These are phyloP conservation scores for Paspalum notatum DNA, from an alignment of 176 grass and related monocot species.

Conservation along the genomic window DNA sequence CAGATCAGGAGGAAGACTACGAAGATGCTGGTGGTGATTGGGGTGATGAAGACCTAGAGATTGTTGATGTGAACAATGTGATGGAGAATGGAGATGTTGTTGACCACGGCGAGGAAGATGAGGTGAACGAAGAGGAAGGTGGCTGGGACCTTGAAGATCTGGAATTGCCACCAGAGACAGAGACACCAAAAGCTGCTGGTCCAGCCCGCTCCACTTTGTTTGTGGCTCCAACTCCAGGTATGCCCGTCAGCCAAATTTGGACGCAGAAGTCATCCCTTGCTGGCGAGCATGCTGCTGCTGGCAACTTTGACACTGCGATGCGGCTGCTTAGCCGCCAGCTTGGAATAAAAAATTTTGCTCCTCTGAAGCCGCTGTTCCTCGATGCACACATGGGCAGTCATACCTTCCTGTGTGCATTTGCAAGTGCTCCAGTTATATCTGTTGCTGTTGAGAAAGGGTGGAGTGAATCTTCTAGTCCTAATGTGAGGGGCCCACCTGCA, in stretches of 20 bases:
- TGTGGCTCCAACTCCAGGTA: slow-evolving; percentile 68
- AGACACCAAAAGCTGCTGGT: slow-evolving; percentile 59
- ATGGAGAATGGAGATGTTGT: slow-evolving; percentile 64
- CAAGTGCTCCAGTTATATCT: slow-evolving; percentile 56
- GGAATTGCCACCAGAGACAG: slow-evolving; percentile 68
- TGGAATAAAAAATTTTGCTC: slow-evolving; percentile 83
- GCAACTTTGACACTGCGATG: slow-evolving; percentile 91
- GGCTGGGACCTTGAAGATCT: slow-evolving; percentile 96
- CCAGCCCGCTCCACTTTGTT: slow-evolving; percentile 51
- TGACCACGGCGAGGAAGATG: slow-evolving; percentile 47
- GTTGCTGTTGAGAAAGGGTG: slow-evolving; percentile 83
- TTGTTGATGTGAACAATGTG: slow-evolving; percentile 60
- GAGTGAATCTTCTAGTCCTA: slow-evolving; percentile 75
- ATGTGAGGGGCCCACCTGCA: slow-evolving; percentile 76
- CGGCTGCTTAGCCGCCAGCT: slow-evolving; percentile 74
- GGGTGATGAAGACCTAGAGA: slow-evolving; percentile 78
- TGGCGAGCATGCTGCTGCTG: slow-evolving; percentile 82
- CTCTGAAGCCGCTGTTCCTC: slow-evolving; percentile 72
- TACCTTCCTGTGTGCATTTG: slow-evolving; percentile 62
- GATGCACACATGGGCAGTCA: slow-evolving; percentile 72
- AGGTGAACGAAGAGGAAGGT: slow-evolving; percentile 70
- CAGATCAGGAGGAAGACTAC: slow-evolving; percentile 61
- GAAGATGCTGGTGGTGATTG: slow-evolving; percentile 79
- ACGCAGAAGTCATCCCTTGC: slow-evolving; percentile 87
- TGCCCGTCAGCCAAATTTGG: slow-evolving; percentile 85